Evolutionary conservation across 1,284 basidiomycete genomes (phyloP).

Genomic region (Xerocomus amazonicus): DNA sequence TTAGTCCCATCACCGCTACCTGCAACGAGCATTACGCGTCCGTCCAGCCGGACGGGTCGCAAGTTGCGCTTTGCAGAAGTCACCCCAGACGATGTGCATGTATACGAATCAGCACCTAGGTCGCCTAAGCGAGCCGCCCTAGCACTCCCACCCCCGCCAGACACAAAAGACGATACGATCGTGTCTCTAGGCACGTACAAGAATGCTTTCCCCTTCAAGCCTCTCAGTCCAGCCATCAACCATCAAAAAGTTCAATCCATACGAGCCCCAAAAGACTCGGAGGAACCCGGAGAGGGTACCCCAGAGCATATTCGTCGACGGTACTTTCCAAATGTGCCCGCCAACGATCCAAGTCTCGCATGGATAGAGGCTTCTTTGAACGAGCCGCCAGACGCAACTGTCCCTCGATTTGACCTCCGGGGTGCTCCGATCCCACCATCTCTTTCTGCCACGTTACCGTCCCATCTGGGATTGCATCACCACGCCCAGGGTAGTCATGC

Average conservation of each 20-base stretch:
- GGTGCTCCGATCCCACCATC: slow-evolving; percentile 60
- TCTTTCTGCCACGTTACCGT: slow-evolving; percentile 58
- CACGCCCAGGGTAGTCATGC: slow-evolving; percentile 77
- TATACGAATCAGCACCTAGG: slow-evolving; percentile 74
- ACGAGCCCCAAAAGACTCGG: neutral
- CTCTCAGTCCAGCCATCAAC: neutral
- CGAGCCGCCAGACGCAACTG: slow-evolving; percentile 23
- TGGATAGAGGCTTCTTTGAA: slow-evolving; percentile 59
- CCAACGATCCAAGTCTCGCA: slow-evolving; percentile 67
- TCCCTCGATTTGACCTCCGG: slow-evolving; percentile 69
- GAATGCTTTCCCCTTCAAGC: slow-evolving; percentile 9
- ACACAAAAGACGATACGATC: slow-evolving; percentile 39
- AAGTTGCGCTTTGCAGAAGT: slow-evolving; percentile 55
- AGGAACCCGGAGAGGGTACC: slow-evolving; percentile 63
- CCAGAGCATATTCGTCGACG: slow-evolving; percentile 79
- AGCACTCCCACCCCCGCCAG: slow-evolving; percentile 52
- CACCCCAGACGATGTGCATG: slow-evolving; percentile 55
- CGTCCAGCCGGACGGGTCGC: slow-evolving; percentile 40
- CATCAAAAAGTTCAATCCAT: slow-evolving; percentile 2
- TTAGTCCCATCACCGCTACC: slow-evolving; percentile 25
- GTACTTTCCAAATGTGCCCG: slow-evolving; percentile 76
- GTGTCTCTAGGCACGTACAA: slow-evolving; percentile 54
- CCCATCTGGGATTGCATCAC: slow-evolving; percentile 87
- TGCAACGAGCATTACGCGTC: slow-evolving; percentile 35
- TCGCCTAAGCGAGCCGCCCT: slow-evolving; percentile 57